These are phyloP conservation scores for Penicillium sumatraense DNA, from an alignment of 2,329 filamentous ascomycete species.

Conservation along the genomic window DNA sequence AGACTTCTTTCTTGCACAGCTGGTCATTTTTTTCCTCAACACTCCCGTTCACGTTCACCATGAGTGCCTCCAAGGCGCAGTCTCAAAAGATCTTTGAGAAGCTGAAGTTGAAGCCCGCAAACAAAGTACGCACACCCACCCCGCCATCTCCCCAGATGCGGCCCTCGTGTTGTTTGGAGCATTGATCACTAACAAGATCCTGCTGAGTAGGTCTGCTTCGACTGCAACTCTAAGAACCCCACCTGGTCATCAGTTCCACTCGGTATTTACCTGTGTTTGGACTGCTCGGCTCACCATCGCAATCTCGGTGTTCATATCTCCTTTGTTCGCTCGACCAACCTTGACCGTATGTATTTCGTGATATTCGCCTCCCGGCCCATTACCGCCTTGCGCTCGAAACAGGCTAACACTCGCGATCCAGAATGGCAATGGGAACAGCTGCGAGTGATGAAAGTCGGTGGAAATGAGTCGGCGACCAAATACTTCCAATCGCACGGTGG, in stretches of 20 bases:
- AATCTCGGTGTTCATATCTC: constrained; percentile 99
- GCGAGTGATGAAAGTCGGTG: constrained; percentile 95
- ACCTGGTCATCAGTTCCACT: constrained; percentile 98
- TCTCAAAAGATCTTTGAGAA: constrained; percentile 98
- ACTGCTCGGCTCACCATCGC: constrained; percentile 95
- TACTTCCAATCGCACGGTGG: constrained; percentile 98
- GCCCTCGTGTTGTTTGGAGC: constrained; percentile 15
- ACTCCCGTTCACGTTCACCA: constrained; percentile 34
- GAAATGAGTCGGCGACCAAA: constrained; percentile 96
- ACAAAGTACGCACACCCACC: constrained; percentile 71
- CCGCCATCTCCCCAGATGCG: constrained; percentile 28
- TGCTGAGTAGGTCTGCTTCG: constrained; percentile 82
- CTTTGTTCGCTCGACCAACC: constrained; percentile 96
- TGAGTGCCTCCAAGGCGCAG: constrained; percentile 86
- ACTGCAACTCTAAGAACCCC: constrained; percentile 95
- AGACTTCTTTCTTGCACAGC: constrained; percentile 24
- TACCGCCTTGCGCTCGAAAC: not conserved
- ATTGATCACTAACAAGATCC: constrained; percentile 23
- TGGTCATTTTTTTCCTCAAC: constrained; percentile 16
- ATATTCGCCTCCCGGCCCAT: not conserved
- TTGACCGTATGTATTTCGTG: constrained; percentile 77
- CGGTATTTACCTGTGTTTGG: constrained; percentile 96
- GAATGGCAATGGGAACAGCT: constrained; percentile 99
- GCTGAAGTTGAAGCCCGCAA: constrained; percentile 89
- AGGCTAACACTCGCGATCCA: constrained; percentile 42